Evolutionary conservation across 768 basidiomycete genomes (phyloP), one percentile per base, ranked within the genome.

Genomic region (Collybiopsis confluens): DNA sequence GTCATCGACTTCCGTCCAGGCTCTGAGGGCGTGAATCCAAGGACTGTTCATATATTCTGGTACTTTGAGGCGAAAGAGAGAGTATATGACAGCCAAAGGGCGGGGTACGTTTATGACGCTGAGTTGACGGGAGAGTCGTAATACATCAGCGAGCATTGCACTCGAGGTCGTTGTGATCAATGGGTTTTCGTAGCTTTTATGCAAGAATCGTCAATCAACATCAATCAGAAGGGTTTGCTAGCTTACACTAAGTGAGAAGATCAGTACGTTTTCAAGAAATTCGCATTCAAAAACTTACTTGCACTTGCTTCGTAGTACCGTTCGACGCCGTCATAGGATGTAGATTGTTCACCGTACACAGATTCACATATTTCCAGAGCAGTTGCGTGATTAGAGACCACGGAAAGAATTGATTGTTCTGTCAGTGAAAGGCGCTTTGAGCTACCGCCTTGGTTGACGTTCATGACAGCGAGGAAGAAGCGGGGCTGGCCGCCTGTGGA

Each of bases 1-100:
- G 58, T 90, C 87, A 35, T 80, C 79, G 37, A 90, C 73, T 59
- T 90, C 87, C 3, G 80, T 83, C 89, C 89, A 91, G 36, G 85
- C 76, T 27, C 82, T 78, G 52, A 88, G 56, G 4, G 78, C 84
- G 58, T 77, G 81, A 65, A 89, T 87, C 66, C 84, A 78, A 15
- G 78, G 68, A 33, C 70, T 71, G 44, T 63, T 65, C 16, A 66
- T 55, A 49, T 62, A 56, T 11, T 64, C 68, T 40, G 73, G 72
- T 18, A 69, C 65, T 46, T 65, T 63, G 4, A 80, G 58, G 10
- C 80, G 75, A 57, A 87, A 77, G 23, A 89, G 63, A 2, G 79
- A 75, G 57, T 74, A 75, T 21, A 90, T 61, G 56, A 87, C 68
- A 5, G 86, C 80, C 35, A 79, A 66, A 6, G 88, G 88, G 53